Conservation (phyloP, 1,139 yeast genomes). For the Saccharomyces hybrid region DNA sequence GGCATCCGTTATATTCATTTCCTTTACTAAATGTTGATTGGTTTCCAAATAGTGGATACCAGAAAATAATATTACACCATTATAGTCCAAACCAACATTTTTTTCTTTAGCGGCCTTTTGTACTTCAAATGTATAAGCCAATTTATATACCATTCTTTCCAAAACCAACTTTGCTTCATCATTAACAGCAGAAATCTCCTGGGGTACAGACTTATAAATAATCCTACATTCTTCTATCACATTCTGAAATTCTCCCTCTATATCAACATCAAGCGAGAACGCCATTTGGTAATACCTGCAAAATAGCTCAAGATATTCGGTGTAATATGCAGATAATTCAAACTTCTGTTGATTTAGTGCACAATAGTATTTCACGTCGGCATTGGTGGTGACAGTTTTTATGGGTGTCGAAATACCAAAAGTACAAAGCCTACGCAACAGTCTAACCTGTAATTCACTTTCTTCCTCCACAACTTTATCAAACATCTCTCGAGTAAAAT, state of each 20-base stretch:
- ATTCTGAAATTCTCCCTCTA: slow-evolving; percentile 37
- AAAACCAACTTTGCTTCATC: slow-evolving; percentile 27
- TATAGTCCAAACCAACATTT: slow-evolving; percentile 28
- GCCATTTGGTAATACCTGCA: slow-evolving; percentile 20
- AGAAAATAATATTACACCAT: slow-evolving; percentile 32
- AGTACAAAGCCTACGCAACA: slow-evolving; percentile 40
- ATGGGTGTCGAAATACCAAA: slow-evolving; percentile 41
- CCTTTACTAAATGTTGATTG: slow-evolving; percentile 11
- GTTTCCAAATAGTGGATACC: slow-evolving; percentile 29
- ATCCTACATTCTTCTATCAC: slow-evolving; percentile 19
- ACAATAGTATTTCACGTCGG: slow-evolving; percentile 16
- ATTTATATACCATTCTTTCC: slow-evolving; percentile 34
- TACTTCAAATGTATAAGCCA: slow-evolving; percentile 34
- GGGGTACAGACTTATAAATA: slow-evolving; percentile 26
- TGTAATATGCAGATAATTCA: slow-evolving; percentile 6
- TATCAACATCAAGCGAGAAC: slow-evolving; percentile 45
- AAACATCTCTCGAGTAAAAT: slow-evolving; percentile 40
- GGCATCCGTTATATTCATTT: slow-evolving; percentile 25
- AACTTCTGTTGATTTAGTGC: slow-evolving; percentile 7
- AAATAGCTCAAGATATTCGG: slow-evolving; percentile 27
- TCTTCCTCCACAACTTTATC: slow-evolving; percentile 27
- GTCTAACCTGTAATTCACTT: slow-evolving; percentile 22
- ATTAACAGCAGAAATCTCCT: slow-evolving; percentile 25
- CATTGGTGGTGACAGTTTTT: slow-evolving; percentile 17
- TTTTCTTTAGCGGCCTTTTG: slow-evolving; percentile 26